A percentile compares a stretch with the other conserved stretches of the same genome.
Conservation (phyloP, 2,329 filamentous ascomycete genomes). For the Xylaria multiplex region DNA sequence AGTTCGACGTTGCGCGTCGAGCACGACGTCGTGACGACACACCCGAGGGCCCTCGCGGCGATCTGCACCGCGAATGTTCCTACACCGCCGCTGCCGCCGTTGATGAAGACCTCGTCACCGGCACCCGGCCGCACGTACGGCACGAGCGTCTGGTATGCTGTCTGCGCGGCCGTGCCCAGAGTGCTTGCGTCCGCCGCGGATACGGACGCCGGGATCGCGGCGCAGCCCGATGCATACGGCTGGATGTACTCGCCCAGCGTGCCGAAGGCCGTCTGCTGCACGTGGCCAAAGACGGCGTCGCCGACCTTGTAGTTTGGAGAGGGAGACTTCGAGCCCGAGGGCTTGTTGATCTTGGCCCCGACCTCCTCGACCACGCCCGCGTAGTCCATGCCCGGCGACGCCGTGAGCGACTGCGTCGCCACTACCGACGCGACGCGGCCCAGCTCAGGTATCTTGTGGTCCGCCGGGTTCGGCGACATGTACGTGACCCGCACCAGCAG, state of each 20-base stretch:
- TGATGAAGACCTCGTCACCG: conserved; percentile 68
- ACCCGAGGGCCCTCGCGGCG: conserved; percentile 69
- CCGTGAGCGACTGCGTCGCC: conserved; percentile 52
- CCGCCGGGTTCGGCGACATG: conserved; percentile 68
- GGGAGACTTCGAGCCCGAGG: background rate
- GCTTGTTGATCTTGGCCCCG: conserved; percentile 39
- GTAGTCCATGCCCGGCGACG: conserved; percentile 62
- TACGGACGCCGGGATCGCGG: conserved; percentile 56
- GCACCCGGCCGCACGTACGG: conserved; percentile 57
- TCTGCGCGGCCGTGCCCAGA: conserved; percentile 57
- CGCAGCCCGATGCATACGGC: conserved; percentile 46
- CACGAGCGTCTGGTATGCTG: conserved; percentile 60
- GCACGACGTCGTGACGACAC: conserved; percentile 67
- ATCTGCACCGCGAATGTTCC: conserved; percentile 71
- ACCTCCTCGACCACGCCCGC: conserved; percentile 54
- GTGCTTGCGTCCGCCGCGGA: conserved; percentile 54
- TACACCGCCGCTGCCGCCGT: conserved; percentile 71
- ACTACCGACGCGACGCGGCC: conserved; percentile 54
- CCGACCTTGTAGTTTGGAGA: conserved; percentile 48
- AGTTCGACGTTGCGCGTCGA: conserved; percentile 66
- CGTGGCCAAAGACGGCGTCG: conserved; percentile 58
- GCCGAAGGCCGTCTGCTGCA: conserved; percentile 51
- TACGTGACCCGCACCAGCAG: conserved; percentile 66
- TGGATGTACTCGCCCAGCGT: conserved; percentile 55
- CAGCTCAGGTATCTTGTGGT: conserved; percentile 70